phyloP scores from a whole-genome alignment of 2,329 filamentous ascomycete species.

The Scedosporium apiospermum region DNA sequence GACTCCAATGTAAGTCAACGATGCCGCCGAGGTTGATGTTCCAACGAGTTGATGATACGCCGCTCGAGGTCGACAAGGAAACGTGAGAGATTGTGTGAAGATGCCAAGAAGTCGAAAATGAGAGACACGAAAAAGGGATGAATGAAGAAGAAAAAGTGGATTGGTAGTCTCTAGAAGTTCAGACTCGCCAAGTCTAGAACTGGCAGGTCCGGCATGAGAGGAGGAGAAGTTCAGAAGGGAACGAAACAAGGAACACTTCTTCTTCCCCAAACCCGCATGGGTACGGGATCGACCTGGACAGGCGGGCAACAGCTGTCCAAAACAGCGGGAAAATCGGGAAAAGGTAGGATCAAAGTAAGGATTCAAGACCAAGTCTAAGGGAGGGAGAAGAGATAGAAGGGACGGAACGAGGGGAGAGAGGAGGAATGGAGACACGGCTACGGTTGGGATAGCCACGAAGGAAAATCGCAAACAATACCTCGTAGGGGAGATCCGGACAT shows the following conservation, averaged over 20 bases:
- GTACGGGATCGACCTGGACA: not conserved
- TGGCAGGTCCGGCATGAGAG: not conserved
- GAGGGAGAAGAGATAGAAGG: not conserved
- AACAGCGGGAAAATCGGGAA: conserved; percentile 2
- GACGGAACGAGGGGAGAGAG: not conserved
- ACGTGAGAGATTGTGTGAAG: too few species aligned
- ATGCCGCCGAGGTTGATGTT: not conserved
- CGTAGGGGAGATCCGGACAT: too few species aligned
- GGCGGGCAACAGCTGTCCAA: conserved; percentile 3
- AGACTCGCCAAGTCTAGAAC: not conserved
- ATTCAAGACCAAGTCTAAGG: too few species aligned
- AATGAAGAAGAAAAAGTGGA: not conserved
- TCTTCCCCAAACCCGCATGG: not conserved
- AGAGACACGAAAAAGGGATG: not conserved
- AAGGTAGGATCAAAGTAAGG: not conserved
- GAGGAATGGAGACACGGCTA: not conserved
- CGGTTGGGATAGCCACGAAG: not conserved
- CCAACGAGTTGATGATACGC: too few species aligned
- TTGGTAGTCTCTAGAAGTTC: not conserved
- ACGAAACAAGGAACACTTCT: not conserved
- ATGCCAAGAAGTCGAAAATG: not conserved
- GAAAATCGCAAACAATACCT: too few species aligned
- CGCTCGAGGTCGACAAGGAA: too few species aligned
- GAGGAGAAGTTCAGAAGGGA: not conserved
- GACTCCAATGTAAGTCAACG: not conserved